Evolutionary conservation across 2,329 filamentous ascomycete species (phyloP).

Genomic region (Phialophora verrucosa): DNA sequence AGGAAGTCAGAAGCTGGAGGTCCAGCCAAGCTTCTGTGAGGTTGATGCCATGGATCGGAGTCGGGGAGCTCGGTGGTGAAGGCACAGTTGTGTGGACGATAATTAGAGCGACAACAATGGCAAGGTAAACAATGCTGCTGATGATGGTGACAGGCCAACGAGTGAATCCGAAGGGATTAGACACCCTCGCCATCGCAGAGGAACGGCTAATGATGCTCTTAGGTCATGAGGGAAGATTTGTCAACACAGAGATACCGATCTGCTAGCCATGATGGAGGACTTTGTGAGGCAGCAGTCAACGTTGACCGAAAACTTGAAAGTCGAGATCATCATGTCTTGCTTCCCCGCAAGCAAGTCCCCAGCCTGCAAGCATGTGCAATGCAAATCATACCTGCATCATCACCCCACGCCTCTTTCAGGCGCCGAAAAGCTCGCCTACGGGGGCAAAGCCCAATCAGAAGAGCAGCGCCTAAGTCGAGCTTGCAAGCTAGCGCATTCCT

Average conservation of each 20-base stretch:
- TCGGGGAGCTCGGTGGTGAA: slow-evolving; percentile 61
- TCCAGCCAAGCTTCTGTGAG: slow-evolving; percentile 87
- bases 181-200: slow-evolving; percentile 38
- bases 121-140: slow-evolving; percentile 76
- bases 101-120: slow-evolving; percentile 73
- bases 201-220: neutral
- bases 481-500: neutral
- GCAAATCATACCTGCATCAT: slow-evolving; percentile 23
- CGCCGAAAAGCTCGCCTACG: neutral
- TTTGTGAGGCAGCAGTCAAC: neutral
- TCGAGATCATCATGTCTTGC: slow-evolving; percentile 2
- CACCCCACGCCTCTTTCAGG: neutral
- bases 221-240: slow-evolving; percentile 22
- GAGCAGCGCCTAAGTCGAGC: neutral
- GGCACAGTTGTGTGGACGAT: slow-evolving; percentile 79
- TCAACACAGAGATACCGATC: neutral
- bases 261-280: neutral
- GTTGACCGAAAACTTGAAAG: neutral
- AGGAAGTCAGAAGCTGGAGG: slow-evolving; percentile 73
- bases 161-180: slow-evolving; percentile 71
- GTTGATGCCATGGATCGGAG: slow-evolving; percentile 69
- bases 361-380: neutral
- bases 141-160: slow-evolving; percentile 82
- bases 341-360: slow-evolving; percentile 14
- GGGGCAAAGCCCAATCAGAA: neutral